Percentiles rank a stretch among this genome's conserved stretches.
Evolutionary conservation across 2,329 filamentous ascomycete species (phyloP).

Genomic region (Fusarium scirpi): DNA sequence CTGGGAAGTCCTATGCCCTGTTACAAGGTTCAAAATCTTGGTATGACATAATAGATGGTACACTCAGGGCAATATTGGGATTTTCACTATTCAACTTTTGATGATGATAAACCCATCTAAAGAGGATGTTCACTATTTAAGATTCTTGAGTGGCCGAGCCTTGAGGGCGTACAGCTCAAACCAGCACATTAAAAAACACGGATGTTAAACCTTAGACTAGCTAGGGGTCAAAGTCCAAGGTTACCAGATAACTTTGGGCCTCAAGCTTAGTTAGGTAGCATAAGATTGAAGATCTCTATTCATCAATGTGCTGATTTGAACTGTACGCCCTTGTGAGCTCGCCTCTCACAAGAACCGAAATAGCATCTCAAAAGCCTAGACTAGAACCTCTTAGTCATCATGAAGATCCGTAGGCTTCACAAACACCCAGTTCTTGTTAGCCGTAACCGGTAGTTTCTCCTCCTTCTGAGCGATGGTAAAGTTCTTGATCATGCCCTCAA

Average conservation of each 20-base stretch:
- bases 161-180: neutral
- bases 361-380: neutral
- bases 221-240: accelerated
- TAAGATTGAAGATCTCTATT: neutral
- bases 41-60: neutral
- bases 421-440: slow-evolving; percentile 60
- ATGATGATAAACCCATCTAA: neutral
- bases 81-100: neutral
- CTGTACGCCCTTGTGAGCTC: neutral
- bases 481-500: slow-evolving; percentile 54
- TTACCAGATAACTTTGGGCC: neutral
- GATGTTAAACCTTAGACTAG: neutral
- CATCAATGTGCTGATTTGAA: neutral
- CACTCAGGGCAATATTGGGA: neutral
- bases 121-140: neutral
- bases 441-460: slow-evolving; percentile 55
- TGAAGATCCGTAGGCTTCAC: slow-evolving; percentile 56
- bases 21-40: accelerated
- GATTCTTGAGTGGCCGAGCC: neutral
- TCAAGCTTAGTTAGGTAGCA: accelerated
- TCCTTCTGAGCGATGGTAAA: slow-evolving; percentile 51
- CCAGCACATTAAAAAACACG: neutral
- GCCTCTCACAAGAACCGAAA: neutral
- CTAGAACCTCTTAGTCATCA: neutral
- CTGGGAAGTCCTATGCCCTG: neutral